Conservation (phyloP, 1,139 yeast genomes). For the Suhomyces taliae region DNA sequence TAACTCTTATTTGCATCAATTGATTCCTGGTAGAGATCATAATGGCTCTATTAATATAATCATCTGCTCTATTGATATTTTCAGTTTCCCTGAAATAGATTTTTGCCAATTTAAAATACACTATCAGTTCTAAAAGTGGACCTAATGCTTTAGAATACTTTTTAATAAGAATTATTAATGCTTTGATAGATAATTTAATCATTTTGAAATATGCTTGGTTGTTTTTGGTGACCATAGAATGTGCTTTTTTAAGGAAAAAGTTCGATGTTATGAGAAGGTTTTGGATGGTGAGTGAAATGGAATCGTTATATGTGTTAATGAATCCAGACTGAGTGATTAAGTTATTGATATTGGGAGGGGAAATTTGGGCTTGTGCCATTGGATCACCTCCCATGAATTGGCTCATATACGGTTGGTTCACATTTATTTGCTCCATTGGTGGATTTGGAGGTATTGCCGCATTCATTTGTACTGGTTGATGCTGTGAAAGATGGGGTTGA, state of each 20-base stretch:
- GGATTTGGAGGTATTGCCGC: too few species aligned
- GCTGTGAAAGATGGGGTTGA: not conserved
- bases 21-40: slow-evolving; percentile 33
- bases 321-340: not conserved
- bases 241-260: slow-evolving; percentile 28
- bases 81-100: slow-evolving; percentile 43
- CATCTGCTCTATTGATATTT: slow-evolving; percentile 39
- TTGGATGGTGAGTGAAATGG: slow-evolving; percentile 1
- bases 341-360: too few species aligned
- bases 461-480: too few species aligned
- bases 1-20: slow-evolving; percentile 21
- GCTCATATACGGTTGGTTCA: too few species aligned
- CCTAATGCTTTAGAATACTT: slow-evolving; percentile 27
- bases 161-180: slow-evolving; percentile 32
- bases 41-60: slow-evolving; percentile 38
- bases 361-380: too few species aligned
- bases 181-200: slow-evolving; percentile 41
- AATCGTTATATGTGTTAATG: not conserved
- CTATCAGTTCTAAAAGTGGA: slow-evolving; percentile 30
- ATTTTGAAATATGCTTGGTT: slow-evolving; percentile 30
- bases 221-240: slow-evolving; percentile 21
- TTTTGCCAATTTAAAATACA: slow-evolving; percentile 36
- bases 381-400: too few species aligned
- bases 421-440: too few species aligned
- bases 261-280: slow-evolving; percentile 22